Percentiles rank a stretch among this genome's conserved stretches.
Conservation (phyloP, 257 asterid species). For the Ilex asprella region DNA sequence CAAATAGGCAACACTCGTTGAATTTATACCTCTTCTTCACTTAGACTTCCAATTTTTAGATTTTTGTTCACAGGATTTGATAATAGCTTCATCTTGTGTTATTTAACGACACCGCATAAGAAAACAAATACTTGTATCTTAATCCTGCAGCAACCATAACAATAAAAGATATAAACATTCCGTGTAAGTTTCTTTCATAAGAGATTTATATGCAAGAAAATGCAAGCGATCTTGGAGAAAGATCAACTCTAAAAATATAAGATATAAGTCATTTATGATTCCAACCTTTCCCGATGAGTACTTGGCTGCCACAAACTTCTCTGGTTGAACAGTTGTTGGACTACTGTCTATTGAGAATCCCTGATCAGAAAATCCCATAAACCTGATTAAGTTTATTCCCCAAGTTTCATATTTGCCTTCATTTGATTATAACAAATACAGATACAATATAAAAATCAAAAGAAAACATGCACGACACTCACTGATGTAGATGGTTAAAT, state of each 20-base stretch:
- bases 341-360: constrained; percentile 68
- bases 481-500: too few relatives aligned
- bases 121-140: constrained; percentile 52
- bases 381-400: not conserved
- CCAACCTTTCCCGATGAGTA: constrained; percentile 84
- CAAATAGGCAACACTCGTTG: constrained; percentile 48
- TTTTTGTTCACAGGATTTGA: constrained; percentile 40
- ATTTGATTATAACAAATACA: not conserved
- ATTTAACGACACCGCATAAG: constrained; percentile 44
- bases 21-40: constrained; percentile 44
- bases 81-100: constrained; percentile 49
- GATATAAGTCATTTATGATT: constrained; percentile 6
- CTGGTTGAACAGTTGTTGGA: constrained; percentile 44
- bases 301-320: constrained; percentile 78
- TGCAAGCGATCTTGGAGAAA: not conserved
- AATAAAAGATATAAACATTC: constrained; percentile 16
- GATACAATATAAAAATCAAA: not conserved
- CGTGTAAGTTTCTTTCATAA: not conserved
- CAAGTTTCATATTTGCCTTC: not conserved
- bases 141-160: constrained; percentile 72
- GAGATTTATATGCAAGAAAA: constrained; percentile 3
- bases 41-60: constrained; percentile 37
- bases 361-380: constrained; percentile 30
- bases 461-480: too few relatives aligned
- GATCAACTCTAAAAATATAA: not conserved